These are phyloP conservation scores for Leptoxyphium fumago DNA, from an alignment of 2,329 filamentous ascomycete genomes.

Conservation along the genomic window DNA sequence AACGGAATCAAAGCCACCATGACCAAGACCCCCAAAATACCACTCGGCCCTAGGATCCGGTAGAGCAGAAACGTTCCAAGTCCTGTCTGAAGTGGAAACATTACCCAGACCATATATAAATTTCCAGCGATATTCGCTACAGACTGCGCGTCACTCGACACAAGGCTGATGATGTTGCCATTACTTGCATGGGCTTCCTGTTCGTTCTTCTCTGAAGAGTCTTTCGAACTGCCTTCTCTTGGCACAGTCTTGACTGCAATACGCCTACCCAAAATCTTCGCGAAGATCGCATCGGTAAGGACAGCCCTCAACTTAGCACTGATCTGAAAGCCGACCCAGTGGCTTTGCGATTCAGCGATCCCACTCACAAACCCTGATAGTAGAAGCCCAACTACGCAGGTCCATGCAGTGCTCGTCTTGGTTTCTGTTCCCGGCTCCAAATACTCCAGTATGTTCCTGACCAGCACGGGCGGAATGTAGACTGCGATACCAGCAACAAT, in stretches of 20 bases:
- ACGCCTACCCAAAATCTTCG: slow-evolving; percentile 82
- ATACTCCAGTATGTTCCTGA: background rate
- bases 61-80: slow-evolving; percentile 70
- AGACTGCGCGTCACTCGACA: slow-evolving; percentile 97
- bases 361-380: slow-evolving; percentile 65
- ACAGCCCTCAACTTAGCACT: slow-evolving; percentile 83
- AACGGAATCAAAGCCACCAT: slow-evolving; percentile 76
- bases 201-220: slow-evolving; percentile 29
- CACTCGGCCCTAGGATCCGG: slow-evolving; percentile 74
- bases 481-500: slow-evolving; percentile 63
- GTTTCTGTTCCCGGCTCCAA: slow-evolving; percentile 57
- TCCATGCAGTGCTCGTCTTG: slow-evolving; percentile 92
- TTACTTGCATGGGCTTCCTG: slow-evolving; percentile 59
- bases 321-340: slow-evolving; percentile 84
- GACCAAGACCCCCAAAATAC: slow-evolving; percentile 73
- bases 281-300: slow-evolving; percentile 87
- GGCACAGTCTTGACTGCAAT: slow-evolving; percentile 62
- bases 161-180: slow-evolving; percentile 91
- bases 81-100: slow-evolving; percentile 69
- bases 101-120: slow-evolving; percentile 76
- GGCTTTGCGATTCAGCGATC: slow-evolving; percentile 62
- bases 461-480: slow-evolving; percentile 58
- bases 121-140: slow-evolving; percentile 85
- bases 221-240: slow-evolving; percentile 36
- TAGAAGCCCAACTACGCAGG: slow-evolving; percentile 77